These are phyloP conservation scores for Plasmodium malariae DNA, from an alignment of 169 alveolate species.

Conservation along the genomic window DNA sequence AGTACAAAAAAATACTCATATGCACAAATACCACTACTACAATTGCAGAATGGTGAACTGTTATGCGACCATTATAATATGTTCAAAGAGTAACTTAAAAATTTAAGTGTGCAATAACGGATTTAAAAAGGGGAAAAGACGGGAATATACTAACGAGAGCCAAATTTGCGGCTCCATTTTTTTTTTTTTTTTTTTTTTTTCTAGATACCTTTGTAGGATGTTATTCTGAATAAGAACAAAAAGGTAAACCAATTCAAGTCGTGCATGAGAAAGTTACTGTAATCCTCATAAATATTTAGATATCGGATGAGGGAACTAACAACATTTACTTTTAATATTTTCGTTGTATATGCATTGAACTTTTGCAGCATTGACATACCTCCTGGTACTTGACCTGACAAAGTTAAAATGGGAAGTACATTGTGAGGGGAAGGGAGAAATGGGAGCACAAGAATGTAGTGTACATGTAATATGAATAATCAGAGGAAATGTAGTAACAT, in stretches of 20 bases:
- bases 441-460: no score
- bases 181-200: not conserved
- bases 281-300: constrained; percentile 48
- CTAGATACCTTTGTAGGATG: constrained; percentile 34
- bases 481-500: no score
- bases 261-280: constrained; percentile 54
- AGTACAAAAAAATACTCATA: no score
- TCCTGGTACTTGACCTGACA: constrained; percentile 22
- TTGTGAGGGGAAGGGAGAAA: not conserved
- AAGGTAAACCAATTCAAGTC: constrained; percentile 63
- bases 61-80: no score
- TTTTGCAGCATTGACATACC: constrained; percentile 31
- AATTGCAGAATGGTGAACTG: no score
- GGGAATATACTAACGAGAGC: no score
- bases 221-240: constrained; percentile 41
- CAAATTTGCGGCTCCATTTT: no score
- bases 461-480: no score
- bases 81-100: no score
- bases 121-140: no score
- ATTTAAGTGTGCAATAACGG: no score
- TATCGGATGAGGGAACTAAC: constrained; percentile 1
- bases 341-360: constrained; percentile 11
- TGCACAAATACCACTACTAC: no score
- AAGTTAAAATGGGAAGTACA: not conserved
- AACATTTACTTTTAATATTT: constrained; percentile 18